These are phyloP conservation scores for Ceratonia siliqua DNA, from an alignment of 306 rosid genomes.

Conservation along the genomic window DNA sequence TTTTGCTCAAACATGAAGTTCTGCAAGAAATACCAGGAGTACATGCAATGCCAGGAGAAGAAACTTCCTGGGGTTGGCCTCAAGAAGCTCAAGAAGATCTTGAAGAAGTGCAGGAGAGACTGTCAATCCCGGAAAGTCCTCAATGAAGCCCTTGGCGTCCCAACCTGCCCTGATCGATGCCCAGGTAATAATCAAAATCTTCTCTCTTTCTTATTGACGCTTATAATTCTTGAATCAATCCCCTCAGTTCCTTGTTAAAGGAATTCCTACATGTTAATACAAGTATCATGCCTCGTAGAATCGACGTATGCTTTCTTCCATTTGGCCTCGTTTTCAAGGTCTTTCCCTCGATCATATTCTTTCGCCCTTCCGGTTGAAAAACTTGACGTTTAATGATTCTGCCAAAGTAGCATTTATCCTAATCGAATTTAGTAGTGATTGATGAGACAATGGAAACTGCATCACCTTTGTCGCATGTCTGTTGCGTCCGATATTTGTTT, in stretches of 20 bases:
- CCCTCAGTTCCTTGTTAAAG: too few relatives aligned
- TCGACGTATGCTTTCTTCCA: background rate
- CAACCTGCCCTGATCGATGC: slow-evolving; percentile 69
- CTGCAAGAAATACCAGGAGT: slow-evolving; percentile 86
- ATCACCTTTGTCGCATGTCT: background rate
- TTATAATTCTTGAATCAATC: too few relatives aligned
- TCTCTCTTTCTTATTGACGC: too few relatives aligned
- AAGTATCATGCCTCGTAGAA: too few relatives aligned
- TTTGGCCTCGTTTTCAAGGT: background rate
- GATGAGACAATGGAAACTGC: background rate
- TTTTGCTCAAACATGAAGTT: slow-evolving; percentile 68
- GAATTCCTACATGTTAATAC: too few relatives aligned
- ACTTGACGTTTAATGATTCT: background rate
- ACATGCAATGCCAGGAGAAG: slow-evolving; percentile 75
- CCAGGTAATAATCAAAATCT: slow-evolving; percentile 48
- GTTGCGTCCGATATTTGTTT: too few relatives aligned
- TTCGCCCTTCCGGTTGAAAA: background rate
- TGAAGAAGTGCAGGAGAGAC: slow-evolving; percentile 67
- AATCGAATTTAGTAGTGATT: background rate
- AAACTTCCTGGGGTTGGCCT: slow-evolving; percentile 80
- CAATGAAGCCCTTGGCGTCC: slow-evolving; percentile 27
- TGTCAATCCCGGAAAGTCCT: slow-evolving; percentile 42
- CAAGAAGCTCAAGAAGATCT: slow-evolving; percentile 86
- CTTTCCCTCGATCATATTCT: background rate
- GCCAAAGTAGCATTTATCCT: background rate